Conservation (phyloP, 208 protist genomes). For the Herpetomonas samuelpessoai region DNA sequence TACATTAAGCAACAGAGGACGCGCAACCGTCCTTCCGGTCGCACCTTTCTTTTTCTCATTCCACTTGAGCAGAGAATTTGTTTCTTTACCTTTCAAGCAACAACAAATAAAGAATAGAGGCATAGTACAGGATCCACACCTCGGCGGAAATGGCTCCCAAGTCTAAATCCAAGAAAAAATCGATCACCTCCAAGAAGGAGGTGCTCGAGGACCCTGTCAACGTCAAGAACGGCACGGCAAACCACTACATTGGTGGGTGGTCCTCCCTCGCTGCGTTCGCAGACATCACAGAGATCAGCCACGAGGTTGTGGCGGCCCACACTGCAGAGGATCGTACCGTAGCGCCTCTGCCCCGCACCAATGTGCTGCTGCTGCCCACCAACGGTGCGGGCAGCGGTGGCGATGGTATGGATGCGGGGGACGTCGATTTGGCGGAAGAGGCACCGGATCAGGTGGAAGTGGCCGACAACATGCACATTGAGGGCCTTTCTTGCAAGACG, state of each 20-base stretch:
- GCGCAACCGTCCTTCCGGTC: too few species aligned
- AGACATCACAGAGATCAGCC: slow-evolving; percentile 47
- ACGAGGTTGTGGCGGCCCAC: slow-evolving; percentile 37
- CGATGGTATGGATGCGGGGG: not conserved
- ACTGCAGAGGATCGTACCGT: slow-evolving; percentile 51
- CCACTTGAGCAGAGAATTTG: too few species aligned
- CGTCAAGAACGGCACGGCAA: slow-evolving; percentile 46
- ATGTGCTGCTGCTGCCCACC: slow-evolving; percentile 53
- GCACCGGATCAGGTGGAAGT: slow-evolving; percentile 22
- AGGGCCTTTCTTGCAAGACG: slow-evolving; percentile 30
- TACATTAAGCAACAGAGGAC: too few species aligned
- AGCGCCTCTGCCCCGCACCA: slow-evolving; percentile 45
- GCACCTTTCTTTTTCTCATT: too few species aligned
- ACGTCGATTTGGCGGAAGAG: not conserved
- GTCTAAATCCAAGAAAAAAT: too few species aligned
- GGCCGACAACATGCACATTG: slow-evolving; percentile 50
- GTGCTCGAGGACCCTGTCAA: slow-evolving; percentile 55
- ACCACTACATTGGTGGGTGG: slow-evolving; percentile 81
- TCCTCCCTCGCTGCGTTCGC: slow-evolving; percentile 54
- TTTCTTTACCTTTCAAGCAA: too few species aligned
- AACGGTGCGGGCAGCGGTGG: not conserved
- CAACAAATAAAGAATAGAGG: too few species aligned
- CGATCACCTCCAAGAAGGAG: too few species aligned
- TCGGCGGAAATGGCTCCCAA: too few species aligned
- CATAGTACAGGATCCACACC: too few species aligned